Evolutionary conservation across 2,329 filamentous ascomycete species (phyloP).

Genomic region (Diaporthe destruens): DNA sequence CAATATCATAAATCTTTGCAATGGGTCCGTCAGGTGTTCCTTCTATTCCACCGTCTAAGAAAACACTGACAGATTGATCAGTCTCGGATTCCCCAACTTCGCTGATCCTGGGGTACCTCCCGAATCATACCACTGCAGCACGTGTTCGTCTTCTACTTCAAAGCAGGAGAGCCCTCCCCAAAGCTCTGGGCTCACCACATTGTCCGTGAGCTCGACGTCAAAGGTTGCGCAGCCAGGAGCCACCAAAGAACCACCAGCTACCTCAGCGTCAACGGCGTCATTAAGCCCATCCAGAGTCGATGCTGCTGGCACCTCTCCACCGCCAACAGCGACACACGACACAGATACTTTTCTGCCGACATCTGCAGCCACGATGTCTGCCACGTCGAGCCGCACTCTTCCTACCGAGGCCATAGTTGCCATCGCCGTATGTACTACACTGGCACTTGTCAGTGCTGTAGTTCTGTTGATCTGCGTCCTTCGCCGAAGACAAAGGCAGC

Average conservation of each 20-base stretch:
- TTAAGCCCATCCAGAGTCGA: constrained; percentile 31
- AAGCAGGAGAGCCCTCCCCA: constrained; percentile 2
- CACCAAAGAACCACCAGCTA: not conserved
- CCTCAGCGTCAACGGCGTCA: not conserved
- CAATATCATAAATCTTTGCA: constrained; percentile 63
- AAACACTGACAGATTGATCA: constrained; percentile 39
- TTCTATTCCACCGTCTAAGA: not conserved
- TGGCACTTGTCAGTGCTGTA: constrained; percentile 55
- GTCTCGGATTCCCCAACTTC: constrained; percentile 49
- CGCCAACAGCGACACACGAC: constrained; percentile 24
- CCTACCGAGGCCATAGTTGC: constrained; percentile 58
- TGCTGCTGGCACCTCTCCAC: not conserved
- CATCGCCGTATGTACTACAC: constrained; percentile 57
- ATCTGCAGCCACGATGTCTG: constrained; percentile 42
- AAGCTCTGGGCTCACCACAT: not conserved
- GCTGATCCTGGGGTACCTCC: constrained; percentile 54
- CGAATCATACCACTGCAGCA: constrained; percentile 47
- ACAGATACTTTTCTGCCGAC: constrained; percentile 28
- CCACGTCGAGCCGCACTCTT: constrained; percentile 47
- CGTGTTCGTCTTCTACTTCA: constrained; percentile 28
- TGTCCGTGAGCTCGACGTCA: constrained; percentile 1
- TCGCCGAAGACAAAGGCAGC: constrained; percentile 48
- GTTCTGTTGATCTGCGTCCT: constrained; percentile 55
- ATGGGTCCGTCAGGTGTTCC: constrained; percentile 56
- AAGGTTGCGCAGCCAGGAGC: not conserved